Evolutionary conservation across 2,329 filamentous ascomycete genomes (phyloP), one percentile per base, ranked within the genome.

Genomic region (Calonectria ilicicola): DNA sequence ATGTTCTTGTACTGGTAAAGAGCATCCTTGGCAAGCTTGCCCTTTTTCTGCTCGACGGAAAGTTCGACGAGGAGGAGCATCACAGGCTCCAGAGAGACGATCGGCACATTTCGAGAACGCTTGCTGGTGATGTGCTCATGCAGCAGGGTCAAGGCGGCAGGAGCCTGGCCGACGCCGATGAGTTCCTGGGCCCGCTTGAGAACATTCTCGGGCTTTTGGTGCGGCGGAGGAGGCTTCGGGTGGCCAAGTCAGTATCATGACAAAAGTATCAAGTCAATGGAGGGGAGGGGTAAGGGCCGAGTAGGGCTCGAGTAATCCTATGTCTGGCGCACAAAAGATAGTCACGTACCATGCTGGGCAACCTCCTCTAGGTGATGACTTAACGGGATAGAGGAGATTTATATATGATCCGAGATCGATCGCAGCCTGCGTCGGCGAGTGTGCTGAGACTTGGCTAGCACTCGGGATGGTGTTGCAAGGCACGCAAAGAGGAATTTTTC

Each of bases 1-100:
- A 98, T 98, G 86, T 99, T 99, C 91, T 99, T 99, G 91, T 99
- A 99, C 86, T 98, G 97, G 86, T 98, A 99, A 62, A 99, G 91
- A 74, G 97, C 97, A 88, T 99, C 97, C 90, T 99, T 99, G 85
- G 96, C 97, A 74, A 97, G 91, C 87, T 99, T 99, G 81, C 97
- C 97, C 88, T 98, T 99, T 88, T 97, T 95, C 81, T 98, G 92
- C 83, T 98, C 96, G 82, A 99, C 97, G 79, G 94, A 98, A 72
- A 98, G 91, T 87, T 98, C 95, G 82, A 99, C 96, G 83, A 99
- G 93, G 79, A 98, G 93, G 86, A 98, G 90, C 96, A 99, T 98
- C 78, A 99, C 96, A 78, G 97, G 97, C 92, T 99, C 97, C 83
- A 99, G 89, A 67, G 96, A 97, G 77, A 93, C 91, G 89, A 98